These are phyloP conservation scores for Paecilomyces sp. DNA, from an alignment of 2,329 filamentous ascomycete genomes.

Conservation along the genomic window DNA sequence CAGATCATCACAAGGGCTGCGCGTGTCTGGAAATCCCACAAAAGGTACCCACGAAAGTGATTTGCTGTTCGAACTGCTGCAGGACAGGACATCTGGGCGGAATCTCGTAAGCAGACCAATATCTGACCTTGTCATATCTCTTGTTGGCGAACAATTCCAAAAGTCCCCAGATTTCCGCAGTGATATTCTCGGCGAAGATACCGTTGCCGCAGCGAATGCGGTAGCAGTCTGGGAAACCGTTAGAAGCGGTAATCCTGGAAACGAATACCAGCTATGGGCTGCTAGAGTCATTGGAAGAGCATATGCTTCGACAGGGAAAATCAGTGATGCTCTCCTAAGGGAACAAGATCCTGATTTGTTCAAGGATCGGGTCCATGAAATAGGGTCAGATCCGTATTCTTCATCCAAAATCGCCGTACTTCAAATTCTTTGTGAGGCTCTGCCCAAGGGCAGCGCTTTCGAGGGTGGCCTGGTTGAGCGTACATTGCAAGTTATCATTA, in stretches of 20 bases:
- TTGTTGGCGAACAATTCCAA: slow-evolving; percentile 67
- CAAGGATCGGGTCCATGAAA: slow-evolving; percentile 1
- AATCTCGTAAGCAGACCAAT: slow-evolving; percentile 65
- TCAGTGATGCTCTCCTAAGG: slow-evolving; percentile 43
- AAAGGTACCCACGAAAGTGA: slow-evolving; percentile 68
- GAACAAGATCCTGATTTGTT: slow-evolving; percentile 29
- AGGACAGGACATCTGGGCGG: slow-evolving; percentile 57
- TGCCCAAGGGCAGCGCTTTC: slow-evolving; percentile 49
- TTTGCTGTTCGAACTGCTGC: slow-evolving; percentile 70
- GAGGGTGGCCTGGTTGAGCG: slow-evolving; percentile 37
- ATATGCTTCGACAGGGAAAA: slow-evolving; percentile 66
- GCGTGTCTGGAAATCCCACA: slow-evolving; percentile 61
- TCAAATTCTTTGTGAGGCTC: slow-evolving; percentile 53
- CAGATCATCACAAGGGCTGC: slow-evolving; percentile 59
- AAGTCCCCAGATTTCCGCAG: slow-evolving; percentile 50
- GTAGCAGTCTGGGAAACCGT: slow-evolving; percentile 72
- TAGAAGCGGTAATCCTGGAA: slow-evolving; percentile 53
- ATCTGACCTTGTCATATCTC: slow-evolving; percentile 37
- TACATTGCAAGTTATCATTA: slow-evolving; percentile 37
- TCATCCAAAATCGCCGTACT: slow-evolving; percentile 58
- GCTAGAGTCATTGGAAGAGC: slow-evolving; percentile 76
- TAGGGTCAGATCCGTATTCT: slow-evolving; percentile 9
- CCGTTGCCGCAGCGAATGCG: slow-evolving; percentile 54
- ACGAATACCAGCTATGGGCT: slow-evolving; percentile 75
- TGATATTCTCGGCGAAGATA: slow-evolving; percentile 64